phyloP scores from a whole-genome alignment of 2,329 filamentous ascomycete genomes.

The Pseudogymnoascus sp. region DNA sequence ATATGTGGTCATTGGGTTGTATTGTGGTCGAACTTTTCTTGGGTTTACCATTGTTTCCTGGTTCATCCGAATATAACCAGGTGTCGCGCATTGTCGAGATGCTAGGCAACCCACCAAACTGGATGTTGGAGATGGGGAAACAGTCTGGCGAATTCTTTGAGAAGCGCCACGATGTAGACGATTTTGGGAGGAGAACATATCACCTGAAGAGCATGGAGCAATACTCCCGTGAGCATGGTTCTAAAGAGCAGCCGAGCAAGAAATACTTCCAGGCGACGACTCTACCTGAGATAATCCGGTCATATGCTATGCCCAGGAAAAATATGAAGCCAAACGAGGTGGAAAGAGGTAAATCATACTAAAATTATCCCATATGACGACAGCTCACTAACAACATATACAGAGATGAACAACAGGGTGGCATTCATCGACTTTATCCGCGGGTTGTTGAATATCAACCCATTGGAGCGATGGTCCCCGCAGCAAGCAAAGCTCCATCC shows the following conservation, averaged over 20 bases:
- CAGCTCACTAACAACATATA: constrained; percentile 14
- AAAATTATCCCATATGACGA: background rate
- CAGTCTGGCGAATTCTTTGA: constrained; percentile 97
- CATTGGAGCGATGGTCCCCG: constrained; percentile 92
- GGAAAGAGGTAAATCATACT: constrained; percentile 65
- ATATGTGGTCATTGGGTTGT: constrained; percentile 99
- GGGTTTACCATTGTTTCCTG: constrained; percentile 87
- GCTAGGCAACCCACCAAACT: constrained; percentile 90
- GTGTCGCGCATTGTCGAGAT: constrained; percentile 96
- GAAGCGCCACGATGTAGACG: constrained; percentile 71
- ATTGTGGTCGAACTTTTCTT: constrained; percentile 98
- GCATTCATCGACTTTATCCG: constrained; percentile 98
- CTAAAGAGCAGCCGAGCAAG: constrained; percentile 98
- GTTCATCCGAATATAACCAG: constrained; percentile 97
- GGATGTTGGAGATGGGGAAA: constrained; percentile 99
- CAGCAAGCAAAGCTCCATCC: constrained; percentile 96
- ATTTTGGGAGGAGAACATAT: constrained; percentile 86
- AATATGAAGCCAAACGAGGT: constrained; percentile 98
- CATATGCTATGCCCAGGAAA: constrained; percentile 96
- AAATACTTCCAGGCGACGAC: constrained; percentile 97
- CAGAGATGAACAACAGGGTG: constrained; percentile 97
- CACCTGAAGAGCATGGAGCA: constrained; percentile 96
- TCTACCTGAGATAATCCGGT: constrained; percentile 92
- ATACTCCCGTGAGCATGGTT: constrained; percentile 89
- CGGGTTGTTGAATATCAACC: constrained; percentile 87